Percentiles rank a stretch among this genome's conserved stretches.
Evolutionary conservation across 306 rosid species (phyloP).

Genomic region (Potentilla sterilis): DNA sequence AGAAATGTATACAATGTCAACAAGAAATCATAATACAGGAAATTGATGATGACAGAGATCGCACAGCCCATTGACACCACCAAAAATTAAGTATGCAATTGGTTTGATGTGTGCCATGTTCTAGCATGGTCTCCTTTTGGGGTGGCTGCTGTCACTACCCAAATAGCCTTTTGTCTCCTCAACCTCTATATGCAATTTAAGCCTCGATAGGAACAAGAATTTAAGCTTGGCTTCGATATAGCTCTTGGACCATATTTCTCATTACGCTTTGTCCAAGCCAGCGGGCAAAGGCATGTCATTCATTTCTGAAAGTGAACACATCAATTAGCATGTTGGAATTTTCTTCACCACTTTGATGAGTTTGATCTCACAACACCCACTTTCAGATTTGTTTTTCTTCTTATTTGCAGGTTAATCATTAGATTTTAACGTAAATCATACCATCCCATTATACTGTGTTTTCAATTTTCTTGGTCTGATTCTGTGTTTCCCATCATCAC

Average conservation of each 20-base stretch:
- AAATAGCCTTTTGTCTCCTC: conserved; percentile 37
- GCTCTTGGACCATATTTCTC: neutral
- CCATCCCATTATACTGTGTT: no score
- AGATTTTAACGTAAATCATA: no score
- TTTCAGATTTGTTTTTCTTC: no score
- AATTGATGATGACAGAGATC: conserved; percentile 39
- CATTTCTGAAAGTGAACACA: neutral
- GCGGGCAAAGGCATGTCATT: neutral
- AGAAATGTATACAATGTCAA: neutral
- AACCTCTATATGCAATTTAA: conserved; percentile 1
- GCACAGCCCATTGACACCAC: conserved; percentile 30
- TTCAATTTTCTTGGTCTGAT: no score
- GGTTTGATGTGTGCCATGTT: conserved; percentile 31
- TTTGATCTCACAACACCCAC: no score
- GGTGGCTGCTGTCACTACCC: conserved; percentile 32
- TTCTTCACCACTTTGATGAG: no score
- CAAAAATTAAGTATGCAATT: conserved; percentile 7
- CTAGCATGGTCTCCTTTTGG: conserved; percentile 36
- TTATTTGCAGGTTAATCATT: no score
- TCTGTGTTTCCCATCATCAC: no score
- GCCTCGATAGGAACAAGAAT: neutral
- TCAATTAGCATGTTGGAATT: neutral
- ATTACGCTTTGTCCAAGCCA: neutral
- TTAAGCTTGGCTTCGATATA: neutral
- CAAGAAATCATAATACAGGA: conserved; percentile 25